Percentiles rank a stretch among this genome's conserved stretches.
Conservation (phyloP, 768 basidiomycete species). For the Mycena amicta region DNA sequence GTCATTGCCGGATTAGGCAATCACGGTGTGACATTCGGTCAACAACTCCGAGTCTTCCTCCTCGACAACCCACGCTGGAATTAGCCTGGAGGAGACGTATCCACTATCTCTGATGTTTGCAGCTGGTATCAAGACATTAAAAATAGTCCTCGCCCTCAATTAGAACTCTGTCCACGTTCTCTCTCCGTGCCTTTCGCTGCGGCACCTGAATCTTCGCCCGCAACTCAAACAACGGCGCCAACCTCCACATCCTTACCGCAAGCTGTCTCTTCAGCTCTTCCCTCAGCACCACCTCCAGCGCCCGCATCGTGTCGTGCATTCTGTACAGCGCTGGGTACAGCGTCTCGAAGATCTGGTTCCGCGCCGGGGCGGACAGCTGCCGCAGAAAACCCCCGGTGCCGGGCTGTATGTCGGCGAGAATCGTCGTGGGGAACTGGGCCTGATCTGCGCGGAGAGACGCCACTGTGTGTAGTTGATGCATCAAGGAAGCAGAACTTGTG, state of each 20-base stretch:
- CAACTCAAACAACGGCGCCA: constrained; percentile 20
- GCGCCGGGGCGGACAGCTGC: constrained; percentile 39
- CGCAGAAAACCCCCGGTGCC: constrained; percentile 35
- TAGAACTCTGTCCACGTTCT: no score
- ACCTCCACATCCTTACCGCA: constrained; percentile 24
- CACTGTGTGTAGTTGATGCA: constrained; percentile 27
- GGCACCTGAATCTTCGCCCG: no score
- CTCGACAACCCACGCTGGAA: no score
- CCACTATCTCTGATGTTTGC: no score
- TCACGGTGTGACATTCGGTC: constrained; percentile 58
- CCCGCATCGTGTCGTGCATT: constrained; percentile 41
- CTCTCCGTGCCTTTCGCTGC: neutral
- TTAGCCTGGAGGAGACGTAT: no score
- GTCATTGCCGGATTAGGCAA: no score
- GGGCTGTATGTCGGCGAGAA: constrained; percentile 25
- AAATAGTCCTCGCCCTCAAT: no score
- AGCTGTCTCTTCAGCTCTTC: constrained; percentile 38
- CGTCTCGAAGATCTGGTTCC: constrained; percentile 34
- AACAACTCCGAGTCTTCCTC: constrained; percentile 31
- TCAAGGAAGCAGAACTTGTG: neutral
- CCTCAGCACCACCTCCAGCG: constrained; percentile 37
- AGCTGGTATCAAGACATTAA: no score
- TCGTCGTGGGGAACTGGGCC: constrained; percentile 40
- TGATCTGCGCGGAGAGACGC: constrained; percentile 39
- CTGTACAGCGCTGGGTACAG: constrained; percentile 36